Evolutionary conservation across 257 asterid genomes (phyloP), one percentile per base, ranked within the genome.

Genomic region (Solanum bulbocastanum): DNA sequence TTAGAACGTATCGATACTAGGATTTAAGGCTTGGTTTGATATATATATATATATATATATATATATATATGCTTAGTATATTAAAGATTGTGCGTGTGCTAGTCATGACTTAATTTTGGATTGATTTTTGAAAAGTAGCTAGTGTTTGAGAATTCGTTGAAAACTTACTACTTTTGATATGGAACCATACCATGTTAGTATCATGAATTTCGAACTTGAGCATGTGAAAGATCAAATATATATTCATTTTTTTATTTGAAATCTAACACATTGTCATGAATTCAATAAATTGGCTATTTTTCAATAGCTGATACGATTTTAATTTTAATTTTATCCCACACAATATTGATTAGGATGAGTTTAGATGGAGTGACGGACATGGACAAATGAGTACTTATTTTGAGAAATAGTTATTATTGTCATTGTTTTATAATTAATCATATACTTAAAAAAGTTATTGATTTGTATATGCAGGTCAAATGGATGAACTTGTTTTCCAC

Each of bases 401-500:
- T 62, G 8, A 37, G 36, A 32, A 1, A 23, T 85, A 49, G 18
- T 23, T 62, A 25, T n/a, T 87, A 6, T 32, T 20, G 10, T 84
- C 15, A 44, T 32, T 30, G 7, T 36, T 18, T 13, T 49, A 3
- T 13, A 30, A 42, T 40, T 20, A 25, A 25, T 66, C 73, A 66
- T 66, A 66, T 6, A 66, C 73, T 0, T 14, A 13, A 69, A 30
- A 30, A 13, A 46, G 16, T 74, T 23, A 5, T 10, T 3, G 6
- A 52, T 81, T n/a, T 60, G 23, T 65, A 58, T 81, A 84, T 90
- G 83, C 91, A 95, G 98, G 81, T 89, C 82, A 94, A 93, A 87
- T 94, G 94, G 96, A 91, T 87, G 92, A 94, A 94, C 9, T 56
- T 92, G 90, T 94, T 96, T 87, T 93, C 96, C 23, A 91, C 93